phyloP scores from a whole-genome alignment of 768 basidiomycete species.

The Leccinum barrowsii region DNA sequence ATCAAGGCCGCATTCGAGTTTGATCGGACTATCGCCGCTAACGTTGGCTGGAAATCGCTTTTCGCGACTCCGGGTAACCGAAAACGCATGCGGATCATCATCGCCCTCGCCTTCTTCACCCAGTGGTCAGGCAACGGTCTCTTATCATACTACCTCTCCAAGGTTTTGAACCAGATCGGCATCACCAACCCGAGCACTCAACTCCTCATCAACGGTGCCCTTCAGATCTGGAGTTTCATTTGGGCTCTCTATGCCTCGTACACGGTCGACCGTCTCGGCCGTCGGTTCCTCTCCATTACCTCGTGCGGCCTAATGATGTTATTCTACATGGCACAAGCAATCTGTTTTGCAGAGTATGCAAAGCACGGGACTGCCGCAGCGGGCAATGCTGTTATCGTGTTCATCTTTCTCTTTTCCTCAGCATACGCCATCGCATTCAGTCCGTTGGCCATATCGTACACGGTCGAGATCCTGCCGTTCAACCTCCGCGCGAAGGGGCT shows the following conservation, averaged over 20 bases:
- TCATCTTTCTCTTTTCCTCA: neutral
- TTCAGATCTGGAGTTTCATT: neutral
- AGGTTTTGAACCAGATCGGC: neutral
- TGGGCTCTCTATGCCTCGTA: neutral
- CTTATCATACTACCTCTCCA: neutral
- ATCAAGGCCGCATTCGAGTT: neutral
- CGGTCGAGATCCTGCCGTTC: neutral
- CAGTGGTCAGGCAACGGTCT: neutral
- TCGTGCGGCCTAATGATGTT: neutral
- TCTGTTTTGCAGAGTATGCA: neutral
- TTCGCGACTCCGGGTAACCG: neutral
- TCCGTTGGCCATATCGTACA: neutral
- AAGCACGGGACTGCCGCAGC: neutral
- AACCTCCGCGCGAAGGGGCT: neutral
- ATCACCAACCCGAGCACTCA: neutral
- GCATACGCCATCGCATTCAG: neutral
- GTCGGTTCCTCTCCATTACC: neutral
- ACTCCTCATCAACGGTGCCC: neutral
- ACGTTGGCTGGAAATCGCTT: no score
- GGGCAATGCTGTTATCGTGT: neutral
- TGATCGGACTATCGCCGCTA: no score
- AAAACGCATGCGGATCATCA: neutral
- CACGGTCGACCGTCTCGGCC: neutral
- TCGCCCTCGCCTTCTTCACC: neutral
- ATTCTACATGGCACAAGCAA: neutral